Evolutionary conservation across 257 asterid species (phyloP).

Genomic region (Solanum pinnatisectum): DNA sequence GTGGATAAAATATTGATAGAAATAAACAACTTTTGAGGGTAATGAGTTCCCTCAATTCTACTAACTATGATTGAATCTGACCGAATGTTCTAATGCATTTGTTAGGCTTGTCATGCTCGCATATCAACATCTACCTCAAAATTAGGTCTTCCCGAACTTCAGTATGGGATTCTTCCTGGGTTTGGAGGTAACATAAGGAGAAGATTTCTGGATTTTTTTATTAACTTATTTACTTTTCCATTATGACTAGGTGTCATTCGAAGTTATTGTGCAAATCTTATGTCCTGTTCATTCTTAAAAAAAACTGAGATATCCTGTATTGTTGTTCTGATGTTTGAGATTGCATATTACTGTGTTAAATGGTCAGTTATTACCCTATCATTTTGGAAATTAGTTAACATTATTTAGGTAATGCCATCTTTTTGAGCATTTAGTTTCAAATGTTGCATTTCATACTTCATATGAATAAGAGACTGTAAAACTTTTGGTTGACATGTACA

Average conservation of each 20-base stretch:
- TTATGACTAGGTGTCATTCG: background rate
- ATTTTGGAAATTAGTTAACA: background rate
- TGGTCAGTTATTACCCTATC: background rate
- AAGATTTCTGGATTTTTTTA: background rate
- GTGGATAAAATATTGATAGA: background rate
- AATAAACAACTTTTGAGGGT: background rate
- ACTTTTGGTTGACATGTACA: background rate
- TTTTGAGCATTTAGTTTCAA: background rate
- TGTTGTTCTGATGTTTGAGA: background rate
- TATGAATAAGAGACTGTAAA: background rate
- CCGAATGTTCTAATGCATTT: background rate
- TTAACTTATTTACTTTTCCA: background rate
- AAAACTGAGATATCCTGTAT: background rate
- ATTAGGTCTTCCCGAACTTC: slow-evolving; percentile 92
- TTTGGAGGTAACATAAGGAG: slow-evolving; percentile 64
- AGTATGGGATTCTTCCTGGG: slow-evolving; percentile 93
- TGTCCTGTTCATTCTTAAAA: background rate
- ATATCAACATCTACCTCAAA: slow-evolving; percentile 78
- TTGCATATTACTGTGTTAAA: background rate
- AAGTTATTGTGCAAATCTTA: background rate
- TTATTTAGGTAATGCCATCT: background rate
- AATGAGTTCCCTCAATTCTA: background rate
- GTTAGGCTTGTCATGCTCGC: slow-evolving; percentile 97
- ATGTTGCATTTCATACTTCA: background rate
- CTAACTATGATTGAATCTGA: background rate